These are phyloP conservation scores for Podospora pseudopauciseta DNA, from an alignment of 495 filamentous ascomycete species.

Conservation along the genomic window DNA sequence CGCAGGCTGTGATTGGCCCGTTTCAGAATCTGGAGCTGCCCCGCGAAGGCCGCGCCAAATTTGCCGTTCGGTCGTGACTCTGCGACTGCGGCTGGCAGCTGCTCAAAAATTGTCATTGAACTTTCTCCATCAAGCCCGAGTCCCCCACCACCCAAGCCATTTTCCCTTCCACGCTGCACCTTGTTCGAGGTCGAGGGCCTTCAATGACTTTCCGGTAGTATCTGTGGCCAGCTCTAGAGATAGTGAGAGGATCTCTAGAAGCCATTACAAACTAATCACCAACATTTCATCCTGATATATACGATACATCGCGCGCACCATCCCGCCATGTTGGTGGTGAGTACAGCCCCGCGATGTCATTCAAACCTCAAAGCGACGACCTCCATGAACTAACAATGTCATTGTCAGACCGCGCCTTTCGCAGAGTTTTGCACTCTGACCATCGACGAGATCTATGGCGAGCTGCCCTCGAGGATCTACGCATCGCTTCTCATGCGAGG, in stretches of 20 bases:
- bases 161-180: constrained; percentile 19
- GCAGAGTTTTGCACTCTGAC: constrained; percentile 84
- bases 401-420: constrained; percentile 51
- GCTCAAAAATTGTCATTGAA: constrained; percentile 25
- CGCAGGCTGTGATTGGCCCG: constrained; percentile 20
- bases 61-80: constrained; percentile 17
- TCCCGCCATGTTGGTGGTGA: constrained; percentile 41
- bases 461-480: constrained; percentile 81
- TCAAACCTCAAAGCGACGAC: neutral
- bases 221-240: constrained; percentile 64
- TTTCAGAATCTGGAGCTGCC: constrained; percentile 16
- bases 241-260: constrained; percentile 67
- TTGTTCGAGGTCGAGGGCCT: constrained; percentile 4
- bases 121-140: constrained; percentile 10
- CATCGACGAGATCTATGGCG: constrained; percentile 83
- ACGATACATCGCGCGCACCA: constrained; percentile 13
- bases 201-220: constrained; percentile 65
- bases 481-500: constrained; percentile 72
- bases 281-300: constrained; percentile 18
- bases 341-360: constrained; percentile 19
- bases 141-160: constrained; percentile 31
- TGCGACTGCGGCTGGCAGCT: constrained; percentile 9
- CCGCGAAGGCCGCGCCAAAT: constrained; percentile 21
- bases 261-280: constrained; percentile 23
- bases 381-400: constrained; percentile 6